Conservation (phyloP, 2,329 filamentous ascomycete genomes). For the Aureobasidium namibiae region DNA sequence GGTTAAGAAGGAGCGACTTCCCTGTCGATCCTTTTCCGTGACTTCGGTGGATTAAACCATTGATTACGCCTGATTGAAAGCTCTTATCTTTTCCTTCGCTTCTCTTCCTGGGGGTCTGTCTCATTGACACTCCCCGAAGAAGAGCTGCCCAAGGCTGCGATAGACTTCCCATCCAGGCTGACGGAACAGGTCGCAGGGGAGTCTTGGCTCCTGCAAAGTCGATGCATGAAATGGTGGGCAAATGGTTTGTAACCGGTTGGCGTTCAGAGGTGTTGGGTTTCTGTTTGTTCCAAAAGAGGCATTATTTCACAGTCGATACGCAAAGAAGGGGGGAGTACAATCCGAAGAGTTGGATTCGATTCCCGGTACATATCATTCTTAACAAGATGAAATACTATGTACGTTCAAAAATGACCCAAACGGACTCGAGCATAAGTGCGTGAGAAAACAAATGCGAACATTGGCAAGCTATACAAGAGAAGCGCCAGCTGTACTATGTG, state of each 20-base stretch:
- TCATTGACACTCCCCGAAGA: no score
- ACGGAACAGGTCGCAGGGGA: not conserved
- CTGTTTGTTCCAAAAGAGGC: not conserved
- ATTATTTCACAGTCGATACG: not conserved
- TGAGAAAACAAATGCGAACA: not conserved
- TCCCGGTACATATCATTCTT: conserved; percentile 1
- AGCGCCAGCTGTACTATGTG: not conserved
- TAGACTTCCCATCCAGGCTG: not conserved
- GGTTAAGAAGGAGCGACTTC: not conserved
- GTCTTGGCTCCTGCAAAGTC: conserved; percentile 1
- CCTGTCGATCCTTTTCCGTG: not conserved
- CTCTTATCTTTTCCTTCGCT: not conserved
- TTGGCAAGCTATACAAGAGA: not conserved
- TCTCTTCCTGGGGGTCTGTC: not conserved
- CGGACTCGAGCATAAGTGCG: no score
- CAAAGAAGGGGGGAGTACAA: not conserved
- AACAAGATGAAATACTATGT: not conserved
- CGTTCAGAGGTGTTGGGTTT: conserved; percentile 6
- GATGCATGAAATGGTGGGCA: not conserved
- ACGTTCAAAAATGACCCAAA: not conserved
- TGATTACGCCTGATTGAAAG: not conserved
- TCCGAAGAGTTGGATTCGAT: not conserved
- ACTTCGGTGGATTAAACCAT: not conserved
- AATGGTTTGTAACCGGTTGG: not conserved
- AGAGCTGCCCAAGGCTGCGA: not conserved